phyloP scores from a whole-genome alignment of 2,329 filamentous ascomycete species.

The Fusarium buharicum region DNA sequence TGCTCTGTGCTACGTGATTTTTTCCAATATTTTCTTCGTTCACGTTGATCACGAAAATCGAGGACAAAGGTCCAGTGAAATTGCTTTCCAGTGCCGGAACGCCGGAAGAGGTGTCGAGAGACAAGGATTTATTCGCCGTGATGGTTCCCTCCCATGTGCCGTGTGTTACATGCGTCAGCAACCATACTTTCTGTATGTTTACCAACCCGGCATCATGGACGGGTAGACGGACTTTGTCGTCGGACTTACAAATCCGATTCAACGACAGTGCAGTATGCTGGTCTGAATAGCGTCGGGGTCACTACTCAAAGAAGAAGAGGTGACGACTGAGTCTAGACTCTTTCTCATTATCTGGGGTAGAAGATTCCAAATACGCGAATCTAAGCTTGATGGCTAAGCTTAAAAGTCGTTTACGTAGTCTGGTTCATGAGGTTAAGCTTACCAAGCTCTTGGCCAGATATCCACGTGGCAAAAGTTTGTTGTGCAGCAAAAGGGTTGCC shows the following conservation, averaged over 20 bases:
- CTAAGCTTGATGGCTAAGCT: constrained; percentile 35
- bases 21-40: not conserved
- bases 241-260: constrained; percentile 1
- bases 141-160: constrained; percentile 4
- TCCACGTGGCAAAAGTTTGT: constrained; percentile 31
- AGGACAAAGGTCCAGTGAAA: not conserved
- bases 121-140: not conserved
- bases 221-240: constrained; percentile 11
- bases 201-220: constrained; percentile 17
- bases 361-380: not conserved
- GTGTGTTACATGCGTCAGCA: constrained; percentile 23
- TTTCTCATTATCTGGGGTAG: too few relatives aligned
- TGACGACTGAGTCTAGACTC: too few relatives aligned
- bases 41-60: constrained; percentile 17
- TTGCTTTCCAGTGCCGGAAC: not conserved
- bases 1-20: constrained; percentile 8
- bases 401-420: constrained; percentile 15
- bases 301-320: constrained; percentile 28
- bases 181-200: not conserved
- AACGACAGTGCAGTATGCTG: constrained; percentile 8
- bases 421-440: constrained; percentile 10
- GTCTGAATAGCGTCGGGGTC: constrained; percentile 23
- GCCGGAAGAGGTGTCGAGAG: not conserved
- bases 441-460: constrained; percentile 10
- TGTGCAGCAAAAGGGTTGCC: too few relatives aligned